Percentiles rank a stretch among this genome's conserved stretches.
Conservation (phyloP, 2,329 filamentous ascomycete species). For the Penicillium hordei region DNA sequence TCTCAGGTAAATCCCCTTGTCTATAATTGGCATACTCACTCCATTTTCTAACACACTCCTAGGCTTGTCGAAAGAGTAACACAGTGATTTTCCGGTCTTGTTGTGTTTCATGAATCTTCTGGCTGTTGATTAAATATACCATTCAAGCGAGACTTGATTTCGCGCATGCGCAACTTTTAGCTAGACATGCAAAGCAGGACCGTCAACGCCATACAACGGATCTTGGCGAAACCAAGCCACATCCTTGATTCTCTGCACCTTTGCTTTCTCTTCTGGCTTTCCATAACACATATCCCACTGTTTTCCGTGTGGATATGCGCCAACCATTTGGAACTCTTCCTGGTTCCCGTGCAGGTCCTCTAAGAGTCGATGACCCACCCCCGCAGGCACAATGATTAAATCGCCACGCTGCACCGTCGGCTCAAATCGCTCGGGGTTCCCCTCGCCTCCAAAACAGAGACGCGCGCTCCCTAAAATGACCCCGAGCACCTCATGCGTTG, state of each 20-base stretch:
- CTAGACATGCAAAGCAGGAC: slow-evolving; percentile 50
- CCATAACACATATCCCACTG: slow-evolving; percentile 74
- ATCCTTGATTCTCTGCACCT: slow-evolving; percentile 49
- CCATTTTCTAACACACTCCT: slow-evolving; percentile 27
- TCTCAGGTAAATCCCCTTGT: slow-evolving; percentile 55
- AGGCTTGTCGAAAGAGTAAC: slow-evolving; percentile 43
- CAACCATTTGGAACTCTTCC: slow-evolving; percentile 63
- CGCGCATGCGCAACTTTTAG: background rate
- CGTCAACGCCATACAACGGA: slow-evolving; percentile 59
- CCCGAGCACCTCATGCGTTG: slow-evolving; percentile 65
- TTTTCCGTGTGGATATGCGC: slow-evolving; percentile 59
- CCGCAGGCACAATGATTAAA: slow-evolving; percentile 64
- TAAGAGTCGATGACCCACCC: slow-evolving; percentile 63
- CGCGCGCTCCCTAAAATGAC: slow-evolving; percentile 59
- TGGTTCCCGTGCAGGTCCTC: slow-evolving; percentile 53
- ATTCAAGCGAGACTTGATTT: slow-evolving; percentile 1
- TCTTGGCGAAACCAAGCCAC: slow-evolving; percentile 61
- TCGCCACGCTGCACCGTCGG: slow-evolving; percentile 58
- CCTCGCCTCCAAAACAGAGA: slow-evolving; percentile 66
- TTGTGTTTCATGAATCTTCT: background rate
- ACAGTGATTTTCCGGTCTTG: slow-evolving; percentile 15
- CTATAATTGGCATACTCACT: background rate
- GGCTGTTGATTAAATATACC: background rate
- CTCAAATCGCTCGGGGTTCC: slow-evolving; percentile 59
- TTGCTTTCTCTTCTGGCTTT: slow-evolving; percentile 54